Conservation (phyloP, 352 stramenopile genomes). For the Aphanomyces stellatus region DNA sequence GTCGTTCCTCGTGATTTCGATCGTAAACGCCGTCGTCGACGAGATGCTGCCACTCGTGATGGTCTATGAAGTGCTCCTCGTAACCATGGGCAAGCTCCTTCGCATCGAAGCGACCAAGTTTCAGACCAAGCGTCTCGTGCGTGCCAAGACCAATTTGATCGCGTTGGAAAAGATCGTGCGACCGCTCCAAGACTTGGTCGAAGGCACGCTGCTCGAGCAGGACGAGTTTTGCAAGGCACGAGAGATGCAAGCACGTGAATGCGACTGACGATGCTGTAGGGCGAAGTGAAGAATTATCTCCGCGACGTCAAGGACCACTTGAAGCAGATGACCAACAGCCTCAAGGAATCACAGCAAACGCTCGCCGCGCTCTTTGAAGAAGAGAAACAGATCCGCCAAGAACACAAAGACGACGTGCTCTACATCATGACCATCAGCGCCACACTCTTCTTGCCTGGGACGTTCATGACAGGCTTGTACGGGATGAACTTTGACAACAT, state of each 20-base stretch:
- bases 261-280: conserved; percentile 15
- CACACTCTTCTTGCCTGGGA: conserved; percentile 73
- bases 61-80: conserved; percentile 59
- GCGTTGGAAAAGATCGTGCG: conserved; percentile 66
- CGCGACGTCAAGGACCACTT: conserved; percentile 81
- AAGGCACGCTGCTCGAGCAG: conserved; percentile 52
- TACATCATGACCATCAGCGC: conserved; percentile 73
- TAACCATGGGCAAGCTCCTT: conserved; percentile 58
- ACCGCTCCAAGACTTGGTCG: conserved; percentile 57
- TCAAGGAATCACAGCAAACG: conserved; percentile 64
- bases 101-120: conserved; percentile 48
- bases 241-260: neutral
- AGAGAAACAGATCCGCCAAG: conserved; percentile 50
- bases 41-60: conserved; percentile 69
- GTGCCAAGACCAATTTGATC: conserved; percentile 61
- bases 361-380: conserved; percentile 60
- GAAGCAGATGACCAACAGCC: conserved; percentile 67
- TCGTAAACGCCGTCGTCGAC: conserved; percentile 76
- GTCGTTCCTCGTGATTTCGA: conserved; percentile 63
- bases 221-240: conserved; percentile 40
- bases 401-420: conserved; percentile 67
- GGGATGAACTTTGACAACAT: conserved; percentile 88
- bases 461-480: conserved; percentile 82
- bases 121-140: conserved; percentile 43
- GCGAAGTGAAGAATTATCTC: conserved; percentile 68